These are phyloP conservation scores for Sporothrix brunneoviolacea DNA, from an alignment of 2,329 filamentous ascomycete species.

Conservation along the genomic window DNA sequence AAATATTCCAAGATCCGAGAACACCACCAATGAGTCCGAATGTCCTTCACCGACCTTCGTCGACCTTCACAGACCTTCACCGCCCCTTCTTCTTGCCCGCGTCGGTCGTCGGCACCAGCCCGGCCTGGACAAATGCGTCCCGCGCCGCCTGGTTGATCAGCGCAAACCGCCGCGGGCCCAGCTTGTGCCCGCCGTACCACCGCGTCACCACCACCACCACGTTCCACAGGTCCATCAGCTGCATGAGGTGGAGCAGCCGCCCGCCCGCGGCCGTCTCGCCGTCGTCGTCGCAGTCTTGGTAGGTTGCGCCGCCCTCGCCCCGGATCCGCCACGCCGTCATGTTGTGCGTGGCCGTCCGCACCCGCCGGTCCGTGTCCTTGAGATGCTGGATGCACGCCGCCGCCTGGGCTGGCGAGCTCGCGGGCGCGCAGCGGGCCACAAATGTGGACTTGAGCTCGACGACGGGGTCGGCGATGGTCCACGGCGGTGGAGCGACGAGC, in stretches of 20 bases:
- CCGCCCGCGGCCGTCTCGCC: slow-evolving; percentile 89
- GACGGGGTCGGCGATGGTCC: slow-evolving; percentile 67
- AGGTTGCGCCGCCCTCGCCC: slow-evolving; percentile 45
- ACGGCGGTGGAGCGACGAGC: slow-evolving; percentile 40
- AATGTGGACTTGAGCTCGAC: slow-evolving; percentile 85
- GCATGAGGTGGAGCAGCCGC: slow-evolving; percentile 80
- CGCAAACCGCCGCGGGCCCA: slow-evolving; percentile 84
- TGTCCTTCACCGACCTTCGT: no score
- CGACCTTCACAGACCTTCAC: no score
- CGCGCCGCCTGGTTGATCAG: slow-evolving; percentile 82
- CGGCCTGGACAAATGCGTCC: slow-evolving; percentile 74
- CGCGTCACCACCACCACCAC: slow-evolving; percentile 86
- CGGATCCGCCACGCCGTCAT: slow-evolving; percentile 90
- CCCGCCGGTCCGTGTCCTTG: slow-evolving; percentile 73
- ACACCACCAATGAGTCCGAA: no score
- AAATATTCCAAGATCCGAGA: no score
- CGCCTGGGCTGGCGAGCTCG: slow-evolving; percentile 65
- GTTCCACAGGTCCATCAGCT: slow-evolving; percentile 91
- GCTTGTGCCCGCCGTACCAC: slow-evolving; percentile 89
- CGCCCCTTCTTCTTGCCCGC: slow-evolving; percentile 40
- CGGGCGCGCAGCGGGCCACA: slow-evolving; percentile 66
- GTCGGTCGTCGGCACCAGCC: slow-evolving; percentile 57
- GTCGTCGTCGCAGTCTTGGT: slow-evolving; percentile 93
- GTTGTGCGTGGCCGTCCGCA: slow-evolving; percentile 85
- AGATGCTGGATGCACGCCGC: slow-evolving; percentile 66